Evolutionary conservation across 164 flowering plant species (phyloP).

Genomic region (Aristolochia californica): DNA sequence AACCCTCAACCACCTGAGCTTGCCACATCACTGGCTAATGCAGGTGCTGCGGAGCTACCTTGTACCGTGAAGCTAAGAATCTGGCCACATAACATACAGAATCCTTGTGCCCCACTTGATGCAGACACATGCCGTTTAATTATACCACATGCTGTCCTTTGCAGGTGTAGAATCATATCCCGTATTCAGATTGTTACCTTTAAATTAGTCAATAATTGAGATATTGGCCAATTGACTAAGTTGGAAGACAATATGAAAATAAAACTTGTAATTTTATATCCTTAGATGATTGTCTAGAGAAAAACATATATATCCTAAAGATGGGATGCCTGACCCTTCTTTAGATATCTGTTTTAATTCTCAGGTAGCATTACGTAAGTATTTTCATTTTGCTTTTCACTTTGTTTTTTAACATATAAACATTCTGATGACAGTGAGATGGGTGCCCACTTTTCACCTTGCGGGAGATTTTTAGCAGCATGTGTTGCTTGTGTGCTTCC

Average conservation of each 20-base stretch:
- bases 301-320: too few relatives aligned
- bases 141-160: constrained; percentile 97
- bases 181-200: neutral
- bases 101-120: constrained; percentile 68
- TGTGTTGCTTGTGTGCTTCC: constrained; percentile 95
- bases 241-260: too few relatives aligned
- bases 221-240: too few relatives aligned
- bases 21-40: constrained; percentile 72
- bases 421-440: constrained; percentile 64
- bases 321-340: too few relatives aligned
- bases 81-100: constrained; percentile 80
- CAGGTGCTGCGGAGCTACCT: constrained; percentile 89
- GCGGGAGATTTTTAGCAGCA: constrained; percentile 95
- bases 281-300: too few relatives aligned
- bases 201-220: neutral
- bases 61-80: constrained; percentile 89
- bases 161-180: constrained; percentile 50
- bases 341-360: too few relatives aligned
- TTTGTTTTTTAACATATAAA: constrained; percentile 1
- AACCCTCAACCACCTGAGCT: constrained; percentile 57
- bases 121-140: constrained; percentile 58
- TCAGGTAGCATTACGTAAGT: too few relatives aligned
- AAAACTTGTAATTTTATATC: too few relatives aligned
- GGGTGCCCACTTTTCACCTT: constrained; percentile 99
- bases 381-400: neutral